Evolutionary conservation across 1,284 basidiomycete species (phyloP).

Genomic region (Testicularia cyperi): DNA sequence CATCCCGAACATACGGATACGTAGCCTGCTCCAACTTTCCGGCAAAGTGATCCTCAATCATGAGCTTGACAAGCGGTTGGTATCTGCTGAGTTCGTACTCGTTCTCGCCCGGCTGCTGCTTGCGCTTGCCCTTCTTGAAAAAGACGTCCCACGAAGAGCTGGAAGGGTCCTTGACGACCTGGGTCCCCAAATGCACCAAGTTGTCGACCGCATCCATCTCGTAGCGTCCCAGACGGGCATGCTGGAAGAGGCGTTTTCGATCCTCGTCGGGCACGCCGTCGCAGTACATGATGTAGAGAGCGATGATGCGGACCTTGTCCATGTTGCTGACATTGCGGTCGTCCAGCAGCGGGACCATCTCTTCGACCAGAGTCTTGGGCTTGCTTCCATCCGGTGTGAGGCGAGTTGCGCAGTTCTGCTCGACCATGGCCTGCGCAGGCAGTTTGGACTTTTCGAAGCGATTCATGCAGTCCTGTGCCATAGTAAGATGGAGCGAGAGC

Average conservation of each 20-base stretch:
- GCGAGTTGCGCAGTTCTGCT: slow-evolving; percentile 68
- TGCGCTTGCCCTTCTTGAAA: slow-evolving; percentile 69
- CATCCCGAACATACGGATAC: slow-evolving; percentile 90
- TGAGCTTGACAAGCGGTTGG: slow-evolving; percentile 79
- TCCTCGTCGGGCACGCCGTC: slow-evolving; percentile 99
- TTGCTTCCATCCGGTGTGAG: slow-evolving; percentile 55
- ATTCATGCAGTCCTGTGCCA: slow-evolving; percentile 96
- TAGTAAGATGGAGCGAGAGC: slow-evolving; percentile 92
- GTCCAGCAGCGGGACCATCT: slow-evolving; percentile 96
- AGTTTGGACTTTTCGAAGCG: slow-evolving; percentile 87
- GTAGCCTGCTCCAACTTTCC: slow-evolving; percentile 74
- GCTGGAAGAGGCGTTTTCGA: slow-evolving; percentile 87
- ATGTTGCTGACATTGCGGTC: slow-evolving; percentile 68
- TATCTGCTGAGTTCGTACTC: slow-evolving; percentile 95
- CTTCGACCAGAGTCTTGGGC: slow-evolving; percentile 73
- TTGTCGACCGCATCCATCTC: slow-evolving; percentile 96
- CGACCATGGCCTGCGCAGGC: slow-evolving; percentile 81
- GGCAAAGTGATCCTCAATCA: slow-evolving; percentile 84
- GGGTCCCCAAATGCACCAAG: slow-evolving; percentile 76
- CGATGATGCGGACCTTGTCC: slow-evolving; percentile 95
- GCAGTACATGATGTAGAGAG: slow-evolving; percentile 89
- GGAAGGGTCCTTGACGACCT: slow-evolving; percentile 70
- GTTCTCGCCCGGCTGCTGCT: slow-evolving; percentile 73
- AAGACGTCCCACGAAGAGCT: slow-evolving; percentile 39
- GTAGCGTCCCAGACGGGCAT: slow-evolving; percentile 81